Base-by-base conservation (phyloP, 352 stramenopile species). In the Phytophthora pisi region DNA sequence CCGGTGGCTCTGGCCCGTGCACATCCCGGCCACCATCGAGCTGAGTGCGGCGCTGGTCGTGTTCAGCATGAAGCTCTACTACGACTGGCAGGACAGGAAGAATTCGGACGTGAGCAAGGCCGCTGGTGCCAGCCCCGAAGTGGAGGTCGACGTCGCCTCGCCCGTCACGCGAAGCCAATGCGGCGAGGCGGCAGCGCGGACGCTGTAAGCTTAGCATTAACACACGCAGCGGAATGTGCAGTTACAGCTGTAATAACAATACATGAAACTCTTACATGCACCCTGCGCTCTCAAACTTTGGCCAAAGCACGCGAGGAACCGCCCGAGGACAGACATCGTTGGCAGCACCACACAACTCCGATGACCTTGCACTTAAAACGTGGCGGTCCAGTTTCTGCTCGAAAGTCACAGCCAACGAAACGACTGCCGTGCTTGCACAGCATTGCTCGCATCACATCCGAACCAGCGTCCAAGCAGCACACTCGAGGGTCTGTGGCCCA, bases 401-500 rank as follows among this genome's bases (percentile, higher is more conserved):
- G 45, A 57, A 9, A 20, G 23, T 4, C 42, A 60, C 26, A 53
- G 46, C 49, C 36, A 50, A 13, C 42, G 42, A 61, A 42, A 42
- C 30, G 30, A 34, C 30, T 34, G 30, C 49, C 24, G 30, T 57
- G 18, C 23, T 26, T 34, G 30, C 30, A 34, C 6, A 34, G 30
- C 30, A 34, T 34, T 34, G 28, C 10, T 42, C 13, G 18, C 43
- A 54, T 4, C 49, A 70, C 56, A n/a, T n/a, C n/a, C n/a, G n/a
- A n/a, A n/a, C n/a, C n/a, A n/a, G n/a, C n/a, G n/a, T n/a, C n/a
- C n/a, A n/a, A n/a, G n/a, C n/a, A n/a, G n/a, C n/a, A n/a, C n/a
- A n/a, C n/a, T n/a, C 58, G 66, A 86, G 38, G 72, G 59, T 0
- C 69, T 86, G 11, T 87, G 80, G 78, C 80, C 80, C n/a, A 85